Evolutionary conservation across 148 eudicot genomes (phyloP).

Genomic region (Rhododendron williamsianum): DNA sequence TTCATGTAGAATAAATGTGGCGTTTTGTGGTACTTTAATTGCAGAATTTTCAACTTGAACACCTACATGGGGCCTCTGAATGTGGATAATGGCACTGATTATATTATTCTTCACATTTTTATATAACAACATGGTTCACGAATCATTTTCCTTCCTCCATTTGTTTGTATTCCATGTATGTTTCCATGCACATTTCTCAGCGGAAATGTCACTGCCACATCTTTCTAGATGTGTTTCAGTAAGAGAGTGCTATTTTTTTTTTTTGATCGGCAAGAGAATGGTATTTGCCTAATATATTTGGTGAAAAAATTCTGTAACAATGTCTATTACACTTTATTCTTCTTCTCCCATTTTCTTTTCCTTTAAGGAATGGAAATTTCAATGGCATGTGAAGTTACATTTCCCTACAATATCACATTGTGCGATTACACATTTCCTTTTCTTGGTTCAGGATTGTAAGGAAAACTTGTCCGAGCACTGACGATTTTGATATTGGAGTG

Average conservation of each 20-base stretch:
- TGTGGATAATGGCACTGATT: not conserved
- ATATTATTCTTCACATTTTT: not conserved
- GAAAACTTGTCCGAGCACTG: constrained; percentile 48
- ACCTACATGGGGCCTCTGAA: not conserved
- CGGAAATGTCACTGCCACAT: not conserved
- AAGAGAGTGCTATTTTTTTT: not conserved
- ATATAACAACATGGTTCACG: not conserved
- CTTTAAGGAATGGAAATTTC: not conserved
- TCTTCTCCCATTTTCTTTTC: not conserved
- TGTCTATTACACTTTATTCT: not conserved
- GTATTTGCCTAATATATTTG: not conserved
- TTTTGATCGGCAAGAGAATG: not conserved
- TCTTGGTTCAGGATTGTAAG: constrained; percentile 54
- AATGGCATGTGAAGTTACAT: not conserved
- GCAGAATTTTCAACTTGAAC: not conserved
- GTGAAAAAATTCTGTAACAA: not conserved
- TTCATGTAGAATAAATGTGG: not conserved
- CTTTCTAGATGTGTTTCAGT: not conserved
- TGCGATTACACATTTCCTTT: not conserved
- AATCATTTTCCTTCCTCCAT: not conserved
- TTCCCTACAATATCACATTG: not conserved
- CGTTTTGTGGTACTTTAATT: not conserved
- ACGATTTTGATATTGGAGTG: constrained; percentile 35
- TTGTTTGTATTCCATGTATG: not conserved
- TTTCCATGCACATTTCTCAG: not conserved